phyloP scores from a whole-genome alignment of 1,139 yeast genomes.

The Pichia sp. region DNA sequence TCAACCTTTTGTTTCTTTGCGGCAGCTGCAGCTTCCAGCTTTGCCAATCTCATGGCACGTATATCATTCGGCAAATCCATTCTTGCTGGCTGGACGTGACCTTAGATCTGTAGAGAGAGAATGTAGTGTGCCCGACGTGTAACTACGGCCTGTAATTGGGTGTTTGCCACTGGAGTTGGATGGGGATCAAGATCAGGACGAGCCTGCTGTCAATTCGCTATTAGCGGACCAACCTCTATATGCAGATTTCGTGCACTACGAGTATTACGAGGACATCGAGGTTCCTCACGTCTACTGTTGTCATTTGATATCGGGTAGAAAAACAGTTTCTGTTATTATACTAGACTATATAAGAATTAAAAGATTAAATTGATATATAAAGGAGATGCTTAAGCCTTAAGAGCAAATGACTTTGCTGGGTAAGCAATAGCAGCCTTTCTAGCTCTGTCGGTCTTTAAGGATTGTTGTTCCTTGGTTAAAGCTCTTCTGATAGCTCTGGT shows the following conservation, averaged over 20 bases:
- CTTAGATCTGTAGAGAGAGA: no score
- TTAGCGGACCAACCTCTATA: no score
- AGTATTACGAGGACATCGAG: no score
- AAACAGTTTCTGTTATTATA: slow-evolving; percentile 7
- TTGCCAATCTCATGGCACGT: slow-evolving; percentile 58
- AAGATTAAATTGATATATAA: neutral
- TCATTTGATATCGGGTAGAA: slow-evolving; percentile 1
- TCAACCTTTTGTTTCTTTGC: slow-evolving; percentile 9
- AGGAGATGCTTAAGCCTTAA: slow-evolving; percentile 75
- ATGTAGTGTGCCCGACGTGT: no score
- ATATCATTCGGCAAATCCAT: slow-evolving; percentile 39
- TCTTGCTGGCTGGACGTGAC: no score
- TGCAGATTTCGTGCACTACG: no score
- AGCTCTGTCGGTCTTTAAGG: slow-evolving; percentile 82
- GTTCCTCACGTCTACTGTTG: no score
- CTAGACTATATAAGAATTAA: slow-evolving; percentile 12
- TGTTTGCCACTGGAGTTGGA: no score
- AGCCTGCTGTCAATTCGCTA: no score
- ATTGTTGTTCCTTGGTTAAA: slow-evolving; percentile 85
- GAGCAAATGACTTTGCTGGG: slow-evolving; percentile 99
- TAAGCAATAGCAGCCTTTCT: slow-evolving; percentile 91
- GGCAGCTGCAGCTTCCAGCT: slow-evolving; percentile 35
- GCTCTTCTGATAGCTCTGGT: slow-evolving; percentile 99
- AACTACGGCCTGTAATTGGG: no score
- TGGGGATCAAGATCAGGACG: no score